Percentiles rank a stretch among this genome's conserved stretches.
Evolutionary conservation across 306 rosid genomes (phyloP).

Genomic region (Fragaria ananassa): DNA sequence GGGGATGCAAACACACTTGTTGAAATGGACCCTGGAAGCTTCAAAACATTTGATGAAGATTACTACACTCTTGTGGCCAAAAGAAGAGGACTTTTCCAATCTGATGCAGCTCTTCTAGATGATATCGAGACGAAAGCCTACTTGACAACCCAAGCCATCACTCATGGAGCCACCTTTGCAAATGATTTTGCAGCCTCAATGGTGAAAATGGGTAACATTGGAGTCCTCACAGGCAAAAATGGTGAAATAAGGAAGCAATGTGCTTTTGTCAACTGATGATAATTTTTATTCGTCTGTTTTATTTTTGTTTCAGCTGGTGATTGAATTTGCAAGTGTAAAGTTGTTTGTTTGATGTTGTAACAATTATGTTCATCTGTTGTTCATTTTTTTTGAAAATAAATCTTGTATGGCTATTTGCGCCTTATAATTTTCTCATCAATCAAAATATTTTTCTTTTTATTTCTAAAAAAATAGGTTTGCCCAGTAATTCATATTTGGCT

Average conservation of each 20-base stretch:
- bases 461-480: no score
- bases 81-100: constrained; percentile 44
- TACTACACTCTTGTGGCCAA: constrained; percentile 32
- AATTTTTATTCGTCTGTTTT: not conserved
- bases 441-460: no score
- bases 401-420: no score
- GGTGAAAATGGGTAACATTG: constrained; percentile 38
- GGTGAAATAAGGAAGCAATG: constrained; percentile 38
- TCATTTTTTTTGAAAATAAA: not conserved
- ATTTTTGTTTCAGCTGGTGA: not conserved
- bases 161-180: constrained; percentile 30
- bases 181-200: constrained; percentile 37
- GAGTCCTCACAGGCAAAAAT: constrained; percentile 37
- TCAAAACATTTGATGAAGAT: constrained; percentile 33
- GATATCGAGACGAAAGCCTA: constrained; percentile 29
- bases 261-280: constrained; percentile 17
- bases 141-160: constrained; percentile 12
- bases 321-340: not conserved
- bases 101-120: constrained; percentile 44
- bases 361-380: not conserved
- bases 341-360: not conserved
- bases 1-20: constrained; percentile 20
- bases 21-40: constrained; percentile 56
- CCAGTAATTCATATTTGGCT: no score
- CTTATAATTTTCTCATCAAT: no score